These are phyloP conservation scores for Globisporangium megalacanthum DNA, from an alignment of 352 stramenopile genomes.

Conservation along the genomic window DNA sequence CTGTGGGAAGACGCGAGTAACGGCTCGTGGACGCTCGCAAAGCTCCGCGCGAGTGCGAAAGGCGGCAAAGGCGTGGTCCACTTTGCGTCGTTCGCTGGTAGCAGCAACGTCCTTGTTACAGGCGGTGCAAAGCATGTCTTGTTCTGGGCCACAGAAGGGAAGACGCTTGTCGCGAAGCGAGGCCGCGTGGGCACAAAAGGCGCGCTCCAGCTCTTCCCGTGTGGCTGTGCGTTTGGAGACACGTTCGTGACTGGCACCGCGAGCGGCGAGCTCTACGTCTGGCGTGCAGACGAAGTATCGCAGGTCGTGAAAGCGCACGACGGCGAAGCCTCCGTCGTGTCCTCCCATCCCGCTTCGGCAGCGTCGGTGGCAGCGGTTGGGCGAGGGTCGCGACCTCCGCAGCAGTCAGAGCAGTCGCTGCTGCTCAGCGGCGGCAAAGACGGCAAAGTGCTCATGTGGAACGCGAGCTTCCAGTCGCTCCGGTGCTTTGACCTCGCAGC, in stretches of 20 bases:
- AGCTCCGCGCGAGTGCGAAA: constrained; percentile 39
- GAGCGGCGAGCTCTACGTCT: constrained; percentile 57
- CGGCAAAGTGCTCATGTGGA: constrained; percentile 66
- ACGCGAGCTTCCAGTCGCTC: constrained; percentile 55
- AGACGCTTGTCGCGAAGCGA: constrained; percentile 41
- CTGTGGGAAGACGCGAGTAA: constrained; percentile 70
- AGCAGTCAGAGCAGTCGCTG: constrained; percentile 12
- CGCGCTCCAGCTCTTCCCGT: constrained; percentile 40
- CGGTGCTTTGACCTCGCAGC: constrained; percentile 54
- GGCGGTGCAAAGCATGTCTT: constrained; percentile 62
- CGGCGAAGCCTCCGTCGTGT: constrained; percentile 38
- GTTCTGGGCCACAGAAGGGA: constrained; percentile 63
- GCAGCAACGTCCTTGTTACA: constrained; percentile 37
- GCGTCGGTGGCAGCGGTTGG: background rate
- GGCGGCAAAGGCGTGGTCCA: constrained; percentile 50
- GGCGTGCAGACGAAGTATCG: constrained; percentile 38
- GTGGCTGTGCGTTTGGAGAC: constrained; percentile 34
- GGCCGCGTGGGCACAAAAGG: constrained; percentile 62
- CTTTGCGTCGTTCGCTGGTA: constrained; percentile 43
- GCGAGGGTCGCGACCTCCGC: background rate
- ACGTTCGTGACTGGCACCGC: constrained; percentile 50
- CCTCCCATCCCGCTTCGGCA: constrained; percentile 3
- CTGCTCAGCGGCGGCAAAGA: constrained; percentile 70
- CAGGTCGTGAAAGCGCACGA: constrained; percentile 64
- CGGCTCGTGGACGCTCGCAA: constrained; percentile 54